Percentiles rank a stretch among this genome's conserved stretches.
These are phyloP conservation scores for Globisporangium takayamanum DNA, from an alignment of 352 stramenopile species.

Conservation along the genomic window DNA sequence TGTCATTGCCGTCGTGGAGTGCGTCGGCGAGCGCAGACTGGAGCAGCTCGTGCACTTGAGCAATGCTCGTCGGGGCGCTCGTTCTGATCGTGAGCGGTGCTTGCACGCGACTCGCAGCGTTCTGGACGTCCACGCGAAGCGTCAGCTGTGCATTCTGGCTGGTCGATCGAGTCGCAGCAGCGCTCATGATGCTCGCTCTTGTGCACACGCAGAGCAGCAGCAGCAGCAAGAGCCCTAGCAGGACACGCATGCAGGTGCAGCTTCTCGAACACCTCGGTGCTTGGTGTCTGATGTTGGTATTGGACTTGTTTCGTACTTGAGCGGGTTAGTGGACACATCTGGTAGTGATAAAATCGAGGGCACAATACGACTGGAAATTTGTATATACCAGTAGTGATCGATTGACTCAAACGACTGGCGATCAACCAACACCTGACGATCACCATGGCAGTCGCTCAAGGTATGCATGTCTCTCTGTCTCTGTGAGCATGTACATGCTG, in stretches of 20 bases:
- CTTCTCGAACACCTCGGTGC: no score
- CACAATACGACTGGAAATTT: background rate
- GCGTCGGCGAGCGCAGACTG: conserved; percentile 1
- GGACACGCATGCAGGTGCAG: no score
- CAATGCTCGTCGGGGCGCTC: conserved; percentile 3
- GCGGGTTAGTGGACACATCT: no score
- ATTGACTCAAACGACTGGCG: background rate
- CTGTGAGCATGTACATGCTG: background rate
- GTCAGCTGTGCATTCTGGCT: conserved; percentile 3
- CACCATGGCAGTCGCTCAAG: background rate
- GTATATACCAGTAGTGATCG: background rate
- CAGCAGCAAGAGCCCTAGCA: background rate
- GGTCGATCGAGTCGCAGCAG: no score
- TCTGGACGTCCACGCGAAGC: conserved; percentile 16
- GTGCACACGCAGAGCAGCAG: background rate
- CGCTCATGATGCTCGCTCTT: background rate
- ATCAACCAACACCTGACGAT: background rate
- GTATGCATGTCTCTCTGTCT: background rate
- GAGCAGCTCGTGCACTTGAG: conserved; percentile 3
- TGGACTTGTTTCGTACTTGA: no score
- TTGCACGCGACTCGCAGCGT: background rate
- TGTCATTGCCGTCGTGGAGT: background rate
- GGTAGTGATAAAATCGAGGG: background rate
- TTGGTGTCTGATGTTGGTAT: no score
- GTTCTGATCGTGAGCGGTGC: conserved; percentile 10